These are phyloP conservation scores for Trichophyton equinum DNA, from an alignment of 2,329 filamentous ascomycete species.

Conservation along the genomic window DNA sequence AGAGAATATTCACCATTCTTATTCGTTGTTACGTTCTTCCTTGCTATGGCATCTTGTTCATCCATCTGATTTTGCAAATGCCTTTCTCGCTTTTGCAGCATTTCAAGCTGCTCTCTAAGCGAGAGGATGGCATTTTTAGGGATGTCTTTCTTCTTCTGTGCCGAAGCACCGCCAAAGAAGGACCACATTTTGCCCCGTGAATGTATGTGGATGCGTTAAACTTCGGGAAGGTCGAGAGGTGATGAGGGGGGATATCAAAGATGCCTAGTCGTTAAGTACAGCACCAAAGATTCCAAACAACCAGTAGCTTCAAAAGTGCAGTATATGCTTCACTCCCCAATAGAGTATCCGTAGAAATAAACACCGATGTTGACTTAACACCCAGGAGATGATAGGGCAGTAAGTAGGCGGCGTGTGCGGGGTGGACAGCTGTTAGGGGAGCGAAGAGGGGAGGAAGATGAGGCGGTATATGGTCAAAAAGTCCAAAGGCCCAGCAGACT, in stretches of 20 bases:
- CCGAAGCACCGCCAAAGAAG: conserved; percentile 79
- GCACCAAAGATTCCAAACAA: not conserved
- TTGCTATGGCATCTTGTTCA: conserved; percentile 76
- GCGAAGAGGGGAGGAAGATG: not conserved
- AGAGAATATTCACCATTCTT: conserved; percentile 59
- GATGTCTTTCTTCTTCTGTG: conserved; percentile 78
- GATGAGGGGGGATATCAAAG: not conserved
- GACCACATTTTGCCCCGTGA: conserved; percentile 47
- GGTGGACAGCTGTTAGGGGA: not conserved
- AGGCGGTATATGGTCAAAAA: not conserved
- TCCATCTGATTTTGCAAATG: conserved; percentile 86
- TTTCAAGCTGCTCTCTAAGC: conserved; percentile 79
- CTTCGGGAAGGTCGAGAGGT: too few species aligned
- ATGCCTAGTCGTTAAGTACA: not conserved
- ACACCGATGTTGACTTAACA: not conserved
- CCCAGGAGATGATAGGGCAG: not conserved
- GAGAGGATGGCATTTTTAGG: conserved; percentile 94
- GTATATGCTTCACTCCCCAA: not conserved
- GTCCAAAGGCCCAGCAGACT: not conserved
- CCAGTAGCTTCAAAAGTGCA: not conserved
- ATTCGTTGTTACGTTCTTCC: conserved; percentile 79
- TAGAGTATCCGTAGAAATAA: not conserved
- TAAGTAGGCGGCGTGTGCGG: not conserved
- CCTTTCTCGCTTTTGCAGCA: conserved; percentile 92
- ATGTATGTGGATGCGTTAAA: not conserved